Evolutionary conservation across 202 grass and related monocot species (phyloP).

Genomic region (Thinopyrum obtusiflorum): DNA sequence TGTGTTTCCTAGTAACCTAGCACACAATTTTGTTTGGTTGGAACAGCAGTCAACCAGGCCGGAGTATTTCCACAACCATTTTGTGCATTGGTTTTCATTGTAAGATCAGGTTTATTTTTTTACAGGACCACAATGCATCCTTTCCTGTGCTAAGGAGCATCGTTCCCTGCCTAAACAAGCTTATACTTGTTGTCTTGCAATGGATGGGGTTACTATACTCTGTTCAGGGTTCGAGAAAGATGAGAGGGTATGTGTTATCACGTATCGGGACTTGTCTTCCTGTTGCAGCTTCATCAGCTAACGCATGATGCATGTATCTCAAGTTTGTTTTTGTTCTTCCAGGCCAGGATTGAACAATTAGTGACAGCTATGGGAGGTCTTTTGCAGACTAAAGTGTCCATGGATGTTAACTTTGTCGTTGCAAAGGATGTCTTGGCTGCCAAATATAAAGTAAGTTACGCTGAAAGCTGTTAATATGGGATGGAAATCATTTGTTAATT

Average conservation of each 20-base stretch:
- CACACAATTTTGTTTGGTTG: slow-evolving; percentile 11
- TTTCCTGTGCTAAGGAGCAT: slow-evolving; percentile 86
- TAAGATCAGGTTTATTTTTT: slow-evolving; percentile 27
- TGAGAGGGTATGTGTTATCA: slow-evolving; percentile 59
- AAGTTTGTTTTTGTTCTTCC: slow-evolving; percentile 38
- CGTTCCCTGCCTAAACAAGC: slow-evolving; percentile 81
- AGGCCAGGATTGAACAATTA: slow-evolving; percentile 75
- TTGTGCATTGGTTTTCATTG: slow-evolving; percentile 18
- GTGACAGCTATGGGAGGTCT: slow-evolving; percentile 87
- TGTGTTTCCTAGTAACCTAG: not conserved
- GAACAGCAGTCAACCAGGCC: not conserved
- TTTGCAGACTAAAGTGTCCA: slow-evolving; percentile 47
- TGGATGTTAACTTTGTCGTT: slow-evolving; percentile 84
- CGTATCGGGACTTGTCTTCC: slow-evolving; percentile 7
- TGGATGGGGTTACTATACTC: slow-evolving; percentile 91
- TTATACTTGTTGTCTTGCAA: slow-evolving; percentile 96
- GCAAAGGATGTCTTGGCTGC: slow-evolving; percentile 76
- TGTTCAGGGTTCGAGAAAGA: slow-evolving; percentile 87
- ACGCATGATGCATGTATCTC: slow-evolving; percentile 9
- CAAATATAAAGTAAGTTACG: slow-evolving; percentile 85
- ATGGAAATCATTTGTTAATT: slow-evolving; percentile 7
- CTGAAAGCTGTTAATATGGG: slow-evolving; percentile 7
- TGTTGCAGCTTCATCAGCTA: slow-evolving; percentile 16
- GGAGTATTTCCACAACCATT: slow-evolving; percentile 10
- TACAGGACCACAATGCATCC: slow-evolving; percentile 82